Evolutionary conservation across 495 filamentous ascomycete species (phyloP), one percentile per base, ranked within the genome.

Genomic region (Hypoxylon crocopeplum): DNA sequence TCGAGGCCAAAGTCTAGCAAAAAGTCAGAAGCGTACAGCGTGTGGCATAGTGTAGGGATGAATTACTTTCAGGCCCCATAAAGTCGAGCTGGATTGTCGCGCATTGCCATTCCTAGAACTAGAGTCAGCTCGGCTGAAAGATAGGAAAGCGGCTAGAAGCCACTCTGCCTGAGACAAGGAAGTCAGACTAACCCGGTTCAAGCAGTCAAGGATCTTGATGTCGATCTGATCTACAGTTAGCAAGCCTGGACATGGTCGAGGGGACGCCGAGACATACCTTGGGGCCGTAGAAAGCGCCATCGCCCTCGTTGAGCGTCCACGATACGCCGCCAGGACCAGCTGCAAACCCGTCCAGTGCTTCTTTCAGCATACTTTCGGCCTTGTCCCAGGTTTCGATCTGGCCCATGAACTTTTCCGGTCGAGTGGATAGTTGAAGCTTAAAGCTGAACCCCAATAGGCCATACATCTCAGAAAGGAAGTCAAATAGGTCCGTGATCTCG

Each of bases 21-120:
- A 21, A 10, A 16, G 48, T 42, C 58, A 17, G n/a, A 34, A 2
- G 3, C 10, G 6, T 17, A 39, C 17, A 29, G 13, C 10, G 5
- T 24, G 13, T 15, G 10, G 8, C 4, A 16, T n/a, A 20, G 10
- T 12, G 17, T 11, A n/a, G 38, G 8, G 17, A 7, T 5, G n/a
- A 12, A 21, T 45, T 59, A 64, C 61, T 64, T 16, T 64, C 61
- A 3, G 61, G 61, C 10, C 61, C 61, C 69, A 96, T 91, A 75
- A 98, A 98, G 67, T 98, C 94, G 21, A 98, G 85, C 71, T 98
- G 94, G 60, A 98, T 98, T 7, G 95, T 98, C 47, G 94, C 94
- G 66, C 94, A 98, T 74, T 97, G 90, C 75, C 85, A 88, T 25
- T 91, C 89, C 64, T 89, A 81, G 16, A 46, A 7, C 10, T 17